These are phyloP conservation scores for Sclerotinia nivalis DNA, from an alignment of 2,329 filamentous ascomycete genomes.

Conservation along the genomic window DNA sequence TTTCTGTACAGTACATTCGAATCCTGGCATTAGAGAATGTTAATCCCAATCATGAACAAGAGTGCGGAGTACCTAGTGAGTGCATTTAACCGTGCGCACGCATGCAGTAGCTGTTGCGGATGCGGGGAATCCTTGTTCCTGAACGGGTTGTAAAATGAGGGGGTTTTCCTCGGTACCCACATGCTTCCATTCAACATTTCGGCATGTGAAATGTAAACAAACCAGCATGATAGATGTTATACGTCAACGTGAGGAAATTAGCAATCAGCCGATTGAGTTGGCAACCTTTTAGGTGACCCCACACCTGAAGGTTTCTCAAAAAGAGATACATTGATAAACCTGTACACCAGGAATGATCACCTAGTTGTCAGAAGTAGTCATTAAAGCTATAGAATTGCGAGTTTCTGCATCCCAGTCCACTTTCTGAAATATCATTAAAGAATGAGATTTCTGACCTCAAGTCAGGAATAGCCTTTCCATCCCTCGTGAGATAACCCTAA, in stretches of 20 bases:
- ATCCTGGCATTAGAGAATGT: neutral
- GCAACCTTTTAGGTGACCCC: neutral
- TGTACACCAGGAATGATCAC: neutral
- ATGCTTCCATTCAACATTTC: neutral
- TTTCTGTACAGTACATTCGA: neutral
- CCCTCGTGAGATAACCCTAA: neutral
- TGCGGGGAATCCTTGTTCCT: constrained; percentile 18
- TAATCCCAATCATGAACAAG: neutral
- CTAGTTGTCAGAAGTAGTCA: neutral
- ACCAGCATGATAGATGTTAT: neutral
- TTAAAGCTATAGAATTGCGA: neutral
- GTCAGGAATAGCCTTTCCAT: neutral
- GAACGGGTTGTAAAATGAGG: neutral
- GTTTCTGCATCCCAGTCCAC: neutral
- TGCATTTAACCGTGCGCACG: neutral
- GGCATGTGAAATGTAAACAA: constrained; percentile 1
- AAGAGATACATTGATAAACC: neutral
- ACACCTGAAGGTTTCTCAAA: neutral
- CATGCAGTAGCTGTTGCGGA: neutral
- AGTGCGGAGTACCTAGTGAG: neutral
- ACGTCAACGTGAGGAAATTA: neutral
- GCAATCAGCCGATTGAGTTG: neutral
- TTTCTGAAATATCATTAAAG: neutral
- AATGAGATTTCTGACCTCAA: neutral
- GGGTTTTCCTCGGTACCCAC: constrained; percentile 6